Evolutionary conservation across 2,329 filamentous ascomycete species (phyloP).

Genomic region (Shiraia bambusicola): DNA sequence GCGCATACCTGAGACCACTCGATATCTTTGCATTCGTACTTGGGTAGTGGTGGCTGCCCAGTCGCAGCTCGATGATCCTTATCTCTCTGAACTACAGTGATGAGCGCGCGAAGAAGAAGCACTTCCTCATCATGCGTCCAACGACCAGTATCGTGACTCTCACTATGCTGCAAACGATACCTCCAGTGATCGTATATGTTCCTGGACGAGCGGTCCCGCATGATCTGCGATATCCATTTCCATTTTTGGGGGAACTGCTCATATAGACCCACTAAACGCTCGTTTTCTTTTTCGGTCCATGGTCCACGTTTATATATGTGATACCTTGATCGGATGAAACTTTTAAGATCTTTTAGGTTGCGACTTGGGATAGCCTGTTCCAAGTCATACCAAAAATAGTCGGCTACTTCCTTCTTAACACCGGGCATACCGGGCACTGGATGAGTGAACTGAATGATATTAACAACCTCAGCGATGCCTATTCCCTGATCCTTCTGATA

Average conservation of each 20-base stretch:
- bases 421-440: background rate
- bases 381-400: slow-evolving; percentile 38
- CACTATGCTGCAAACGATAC: slow-evolving; percentile 64
- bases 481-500: slow-evolving; percentile 21
- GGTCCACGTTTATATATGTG: slow-evolving; percentile 65
- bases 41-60: slow-evolving; percentile 25
- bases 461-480: slow-evolving; percentile 18
- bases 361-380: slow-evolving; percentile 37
- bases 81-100: slow-evolving; percentile 55
- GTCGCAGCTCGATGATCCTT: slow-evolving; percentile 26
- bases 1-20: slow-evolving; percentile 67
- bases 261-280: slow-evolving; percentile 53
- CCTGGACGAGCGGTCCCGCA: slow-evolving; percentile 64
- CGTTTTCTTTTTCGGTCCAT: slow-evolving; percentile 63
- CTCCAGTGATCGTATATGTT: slow-evolving; percentile 71
- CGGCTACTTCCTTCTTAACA: background rate
- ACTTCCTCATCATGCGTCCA: slow-evolving; percentile 66
- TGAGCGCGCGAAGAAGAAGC: slow-evolving; percentile 55
- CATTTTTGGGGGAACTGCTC: slow-evolving; percentile 59
- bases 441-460: slow-evolving; percentile 21
- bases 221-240: slow-evolving; percentile 59
- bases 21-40: slow-evolving; percentile 56
- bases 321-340: slow-evolving; percentile 60
- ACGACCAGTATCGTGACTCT: slow-evolving; percentile 53
- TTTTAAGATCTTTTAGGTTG: slow-evolving; percentile 36